Evolutionary conservation across 73 alveolate species (phyloP).

Genomic region (Stentor coeruleus): DNA sequence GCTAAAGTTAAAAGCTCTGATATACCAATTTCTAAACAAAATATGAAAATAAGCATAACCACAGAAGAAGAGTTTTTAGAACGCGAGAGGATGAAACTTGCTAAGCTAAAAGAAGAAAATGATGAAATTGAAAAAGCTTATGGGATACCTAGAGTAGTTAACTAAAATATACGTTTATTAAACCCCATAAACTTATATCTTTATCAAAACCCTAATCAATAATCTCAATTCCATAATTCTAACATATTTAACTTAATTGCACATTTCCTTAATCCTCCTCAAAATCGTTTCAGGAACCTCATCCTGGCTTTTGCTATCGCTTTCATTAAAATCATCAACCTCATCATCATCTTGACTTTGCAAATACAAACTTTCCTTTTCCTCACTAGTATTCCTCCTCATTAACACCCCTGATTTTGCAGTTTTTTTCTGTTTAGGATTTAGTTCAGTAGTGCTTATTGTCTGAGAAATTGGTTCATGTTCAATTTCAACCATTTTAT

Average conservation of each 20-base stretch:
- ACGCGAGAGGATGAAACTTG: no score
- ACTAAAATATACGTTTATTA: no score
- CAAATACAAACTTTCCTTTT: background rate
- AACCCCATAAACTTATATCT: no score
- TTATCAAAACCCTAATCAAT: background rate
- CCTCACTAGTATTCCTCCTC: background rate
- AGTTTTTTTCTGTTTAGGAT: background rate
- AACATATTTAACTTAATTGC: background rate
- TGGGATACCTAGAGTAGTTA: no score
- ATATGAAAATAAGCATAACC: no score
- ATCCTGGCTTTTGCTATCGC: background rate
- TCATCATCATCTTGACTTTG: background rate
- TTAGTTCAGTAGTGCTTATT: background rate
- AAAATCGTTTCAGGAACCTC: background rate
- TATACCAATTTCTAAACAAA: no score
- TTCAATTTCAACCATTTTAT: constrained; percentile 12
- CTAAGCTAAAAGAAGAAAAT: no score
- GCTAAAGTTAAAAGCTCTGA: no score
- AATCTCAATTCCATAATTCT: background rate
- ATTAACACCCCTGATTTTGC: background rate
- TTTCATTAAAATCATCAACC: background rate
- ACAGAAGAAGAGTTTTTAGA: no score
- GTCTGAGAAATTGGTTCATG: background rate
- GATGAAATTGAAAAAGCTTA: no score
- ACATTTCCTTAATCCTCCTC: background rate